Base-by-base conservation (phyloP, 1,284 basidiomycete genomes). In the Takashimella koratensis region DNA sequence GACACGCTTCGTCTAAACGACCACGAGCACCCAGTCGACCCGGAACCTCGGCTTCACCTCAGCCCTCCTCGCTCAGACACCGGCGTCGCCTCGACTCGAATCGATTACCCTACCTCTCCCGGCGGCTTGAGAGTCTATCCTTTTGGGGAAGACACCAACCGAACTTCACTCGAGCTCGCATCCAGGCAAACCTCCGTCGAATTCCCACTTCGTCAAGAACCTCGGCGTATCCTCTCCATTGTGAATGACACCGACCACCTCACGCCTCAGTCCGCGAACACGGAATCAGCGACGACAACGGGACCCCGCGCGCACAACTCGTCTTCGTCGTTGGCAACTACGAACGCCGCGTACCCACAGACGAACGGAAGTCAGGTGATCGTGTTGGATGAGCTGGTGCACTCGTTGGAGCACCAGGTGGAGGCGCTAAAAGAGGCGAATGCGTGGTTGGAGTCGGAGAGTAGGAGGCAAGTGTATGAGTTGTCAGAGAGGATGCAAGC, bases 181-280 rank as follows among this genome's bases (percentile, higher is more conserved):
- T 51, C 57, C 5, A 42, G 51, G 4, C 49, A 53, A n/a, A 56
- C 54, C 1, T 58, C 53, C 3, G 53, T 46, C n/a, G 57, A 59
- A 51, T 59, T 59, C 49, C 57, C 57, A 16, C 19, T 59, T 41
- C 53, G 57, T 20, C 26, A 24, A 13, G 26, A 24, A 4, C 51
- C 55, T 10, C 51, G 41, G 6, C 47, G 48, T 25, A 44, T 49
- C 2, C 49, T 53, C 3, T 26, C 51, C 3, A 51, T 58, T 10
- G 49, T 53, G 13, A 51, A 49, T 46, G 36, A 39, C 16, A 16
- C 24, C 48, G 23, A 25, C 11, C 21, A n/a, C 19, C 27, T 20
- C n/a, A 47, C 42, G 20, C 13, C 10, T 43, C 16, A 43, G 20
- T 43, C 30, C 8, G 30, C 30, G 16, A n/a, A n/a, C n/a, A 36